Percentiles rank a stretch among this genome's conserved stretches.
phyloP scores from a whole-genome alignment of 108 stramenopile genomes.

The Nitzschia sp. region DNA sequence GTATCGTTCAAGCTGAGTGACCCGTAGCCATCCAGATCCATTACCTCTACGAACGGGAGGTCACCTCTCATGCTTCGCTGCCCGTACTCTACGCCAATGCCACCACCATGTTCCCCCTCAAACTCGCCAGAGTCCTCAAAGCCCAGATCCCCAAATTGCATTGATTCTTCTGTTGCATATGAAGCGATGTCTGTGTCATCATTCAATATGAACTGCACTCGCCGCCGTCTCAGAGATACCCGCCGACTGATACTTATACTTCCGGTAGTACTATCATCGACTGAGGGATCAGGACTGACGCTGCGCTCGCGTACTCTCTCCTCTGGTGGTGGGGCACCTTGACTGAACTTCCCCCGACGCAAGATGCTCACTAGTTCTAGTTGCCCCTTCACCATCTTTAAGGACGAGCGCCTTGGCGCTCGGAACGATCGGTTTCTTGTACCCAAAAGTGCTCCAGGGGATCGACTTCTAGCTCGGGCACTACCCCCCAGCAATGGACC shows the following conservation, averaged over 20 bases:
- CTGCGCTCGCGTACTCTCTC: too few relatives aligned
- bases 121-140: constrained; percentile 5
- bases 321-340: too few relatives aligned
- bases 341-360: constrained; percentile 12
- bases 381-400: not conserved
- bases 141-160: constrained; percentile 13
- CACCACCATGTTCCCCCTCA: not conserved
- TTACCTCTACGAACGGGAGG: constrained; percentile 1
- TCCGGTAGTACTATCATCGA: too few relatives aligned
- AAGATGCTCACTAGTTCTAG: constrained; percentile 8
- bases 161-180: constrained; percentile 16
- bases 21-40: constrained; percentile 4
- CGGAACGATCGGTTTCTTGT: constrained; percentile 1
- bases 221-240: not conserved
- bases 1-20: not conserved
- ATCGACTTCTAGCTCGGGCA: constrained; percentile 2
- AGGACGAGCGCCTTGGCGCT: not conserved
- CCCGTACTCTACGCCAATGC: not conserved
- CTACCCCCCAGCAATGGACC: not conserved
- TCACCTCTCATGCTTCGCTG: constrained; percentile 4
- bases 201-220: constrained; percentile 6
- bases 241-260: too few relatives aligned
- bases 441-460: constrained; percentile 5
- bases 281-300: not conserved
- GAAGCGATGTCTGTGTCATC: constrained; percentile 6